Evolutionary conservation across 2,329 filamentous ascomycete genomes (phyloP).

Genomic region (Fusarium falciforme): DNA sequence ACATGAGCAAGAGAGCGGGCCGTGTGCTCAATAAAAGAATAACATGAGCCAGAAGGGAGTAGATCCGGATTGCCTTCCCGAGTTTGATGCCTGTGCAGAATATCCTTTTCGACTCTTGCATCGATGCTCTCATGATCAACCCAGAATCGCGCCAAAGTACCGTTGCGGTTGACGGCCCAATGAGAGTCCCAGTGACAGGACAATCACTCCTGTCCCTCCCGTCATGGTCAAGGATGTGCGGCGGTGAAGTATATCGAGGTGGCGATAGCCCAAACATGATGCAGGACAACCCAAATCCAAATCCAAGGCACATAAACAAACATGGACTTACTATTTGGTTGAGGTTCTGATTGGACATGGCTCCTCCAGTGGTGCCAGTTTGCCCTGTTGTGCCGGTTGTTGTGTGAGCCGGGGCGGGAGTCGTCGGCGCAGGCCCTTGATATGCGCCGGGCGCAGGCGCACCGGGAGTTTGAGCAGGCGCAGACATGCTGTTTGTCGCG

Average conservation of each 20-base stretch:
- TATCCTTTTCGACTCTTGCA: background rate
- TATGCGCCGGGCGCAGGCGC: constrained; percentile 47
- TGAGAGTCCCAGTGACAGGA: background rate
- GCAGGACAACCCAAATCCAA: background rate
- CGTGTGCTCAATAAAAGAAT: background rate
- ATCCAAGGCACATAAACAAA: constrained; percentile 5
- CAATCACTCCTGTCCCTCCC: background rate
- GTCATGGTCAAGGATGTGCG: background rate
- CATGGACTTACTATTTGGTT: constrained; percentile 88
- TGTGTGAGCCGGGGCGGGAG: constrained; percentile 47
- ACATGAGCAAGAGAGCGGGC: background rate
- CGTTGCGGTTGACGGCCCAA: background rate
- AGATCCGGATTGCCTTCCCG: background rate
- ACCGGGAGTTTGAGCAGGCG: constrained; percentile 46
- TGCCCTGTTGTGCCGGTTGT: constrained; percentile 43
- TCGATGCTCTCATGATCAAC: background rate
- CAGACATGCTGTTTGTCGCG: constrained; percentile 47
- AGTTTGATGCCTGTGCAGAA: background rate
- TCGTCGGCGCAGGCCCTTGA: constrained; percentile 48
- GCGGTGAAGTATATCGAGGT: background rate
- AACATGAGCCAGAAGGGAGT: background rate
- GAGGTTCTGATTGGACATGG: constrained; percentile 86
- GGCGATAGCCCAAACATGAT: background rate
- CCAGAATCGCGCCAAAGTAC: background rate
- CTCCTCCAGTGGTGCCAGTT: constrained; percentile 48